Percentiles rank a stretch among this genome's conserved stretches.
Conservation (phyloP, 805 yeast species). For the Komagataella phaffii region DNA sequence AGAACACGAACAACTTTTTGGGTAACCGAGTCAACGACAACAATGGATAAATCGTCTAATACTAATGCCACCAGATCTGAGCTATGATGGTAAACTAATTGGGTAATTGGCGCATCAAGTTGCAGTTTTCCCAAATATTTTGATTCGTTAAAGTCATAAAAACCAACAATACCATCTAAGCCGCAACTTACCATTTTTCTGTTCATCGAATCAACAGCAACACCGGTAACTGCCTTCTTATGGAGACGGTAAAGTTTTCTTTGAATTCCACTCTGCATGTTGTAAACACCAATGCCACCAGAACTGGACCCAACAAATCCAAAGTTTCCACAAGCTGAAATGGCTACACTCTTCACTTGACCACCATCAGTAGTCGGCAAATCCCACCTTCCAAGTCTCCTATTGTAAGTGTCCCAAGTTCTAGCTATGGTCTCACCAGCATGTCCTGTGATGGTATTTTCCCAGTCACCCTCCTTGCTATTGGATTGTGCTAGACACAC, state of each 20-base stretch:
- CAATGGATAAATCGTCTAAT: constrained; percentile 75
- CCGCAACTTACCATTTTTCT: constrained; percentile 78
- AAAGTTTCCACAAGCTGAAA: constrained; percentile 92
- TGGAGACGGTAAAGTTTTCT: constrained; percentile 61
- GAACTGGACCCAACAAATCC: constrained; percentile 79
- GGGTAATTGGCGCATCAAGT: constrained; percentile 67
- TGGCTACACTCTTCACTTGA: constrained; percentile 56
- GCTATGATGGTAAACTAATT: constrained; percentile 62
- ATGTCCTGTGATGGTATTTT: constrained; percentile 81
- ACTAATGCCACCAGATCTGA: constrained; percentile 81
- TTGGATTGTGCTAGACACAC: constrained; percentile 57
- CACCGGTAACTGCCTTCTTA: constrained; percentile 75
- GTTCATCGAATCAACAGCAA: constrained; percentile 85
- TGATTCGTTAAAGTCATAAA: constrained; percentile 71
- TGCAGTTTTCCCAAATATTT: constrained; percentile 52
- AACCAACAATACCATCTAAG: constrained; percentile 79
- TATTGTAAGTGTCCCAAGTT: constrained; percentile 77
- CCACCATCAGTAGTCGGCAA: constrained; percentile 71
- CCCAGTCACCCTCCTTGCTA: constrained; percentile 84
- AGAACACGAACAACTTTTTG: constrained; percentile 75
- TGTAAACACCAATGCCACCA: constrained; percentile 80
- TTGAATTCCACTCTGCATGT: constrained; percentile 80
- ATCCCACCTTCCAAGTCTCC: constrained; percentile 65
- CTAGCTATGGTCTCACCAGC: constrained; percentile 73
- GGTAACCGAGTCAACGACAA: constrained; percentile 71